These are phyloP conservation scores for Diaporthe sp. DNA, from an alignment of 2,329 filamentous ascomycete species.

Conservation along the genomic window DNA sequence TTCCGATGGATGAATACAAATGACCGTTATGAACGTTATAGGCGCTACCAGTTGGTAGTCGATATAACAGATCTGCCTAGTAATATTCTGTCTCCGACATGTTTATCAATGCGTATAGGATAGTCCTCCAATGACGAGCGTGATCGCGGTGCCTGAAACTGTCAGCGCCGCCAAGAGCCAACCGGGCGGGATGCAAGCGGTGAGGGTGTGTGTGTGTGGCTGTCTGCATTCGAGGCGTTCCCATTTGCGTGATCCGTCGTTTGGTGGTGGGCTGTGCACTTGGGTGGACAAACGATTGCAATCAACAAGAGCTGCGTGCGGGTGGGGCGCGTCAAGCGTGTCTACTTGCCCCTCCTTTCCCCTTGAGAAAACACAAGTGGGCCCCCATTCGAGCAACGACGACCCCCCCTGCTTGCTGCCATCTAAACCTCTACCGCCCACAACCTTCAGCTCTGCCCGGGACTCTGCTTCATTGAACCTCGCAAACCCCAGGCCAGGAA, in stretches of 20 bases:
- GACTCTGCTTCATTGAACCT: constrained; percentile 18
- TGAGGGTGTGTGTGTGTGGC: not conserved
- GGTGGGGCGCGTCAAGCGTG: too few relatives aligned
- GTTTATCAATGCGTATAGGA: constrained; percentile 14
- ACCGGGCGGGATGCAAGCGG: not conserved
- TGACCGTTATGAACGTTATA: not conserved
- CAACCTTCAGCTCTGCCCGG: constrained; percentile 20
- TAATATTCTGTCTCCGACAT: constrained; percentile 4
- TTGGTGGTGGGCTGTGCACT: not conserved
- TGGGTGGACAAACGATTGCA: not conserved
- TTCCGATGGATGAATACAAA: not conserved
- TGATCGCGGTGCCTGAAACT: constrained; percentile 14
- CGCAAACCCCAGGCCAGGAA: not conserved
- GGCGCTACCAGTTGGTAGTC: not conserved
- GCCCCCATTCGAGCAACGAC: constrained; percentile 15
- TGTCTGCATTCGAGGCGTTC: not conserved
- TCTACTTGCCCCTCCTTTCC: constrained; percentile 23
- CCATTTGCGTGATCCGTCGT: not conserved
- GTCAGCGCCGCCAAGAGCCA: constrained; percentile 3
- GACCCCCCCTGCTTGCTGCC: constrained; percentile 2
- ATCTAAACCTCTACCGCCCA: constrained; percentile 25
- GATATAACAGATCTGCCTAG: not conserved
- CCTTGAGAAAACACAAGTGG: constrained; percentile 22
- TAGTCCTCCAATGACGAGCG: constrained; percentile 18
- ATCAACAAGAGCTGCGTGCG: constrained; percentile 22